A percentile compares a stretch with the other conserved stretches of the same genome.
These are phyloP conservation scores for Theobroma grandiflorum DNA, from an alignment of 441 rosid genomes.

Conservation along the genomic window DNA sequence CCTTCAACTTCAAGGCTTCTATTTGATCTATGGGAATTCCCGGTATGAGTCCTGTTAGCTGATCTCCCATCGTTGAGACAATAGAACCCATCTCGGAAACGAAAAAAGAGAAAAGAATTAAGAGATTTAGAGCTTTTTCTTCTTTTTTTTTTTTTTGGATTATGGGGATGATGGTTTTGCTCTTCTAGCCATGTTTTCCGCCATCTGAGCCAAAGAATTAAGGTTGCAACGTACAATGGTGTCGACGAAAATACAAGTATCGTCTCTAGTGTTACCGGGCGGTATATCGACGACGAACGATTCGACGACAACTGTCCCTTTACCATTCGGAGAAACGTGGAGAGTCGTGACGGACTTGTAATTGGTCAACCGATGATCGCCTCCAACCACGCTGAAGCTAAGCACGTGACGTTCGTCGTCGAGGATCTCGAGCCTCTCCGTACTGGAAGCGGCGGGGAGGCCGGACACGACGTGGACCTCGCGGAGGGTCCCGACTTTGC, in stretches of 20 bases:
- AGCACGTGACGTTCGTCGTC: constrained; percentile 80
- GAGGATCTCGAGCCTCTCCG: constrained; percentile 77
- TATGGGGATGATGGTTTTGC: neutral
- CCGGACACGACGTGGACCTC: constrained; percentile 80
- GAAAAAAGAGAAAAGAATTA: constrained; percentile 19
- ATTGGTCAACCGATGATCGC: constrained; percentile 77
- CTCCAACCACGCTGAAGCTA: constrained; percentile 81
- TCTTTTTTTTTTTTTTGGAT: neutral
- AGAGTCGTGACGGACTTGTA: constrained; percentile 80
- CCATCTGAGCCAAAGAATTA: constrained; percentile 72
- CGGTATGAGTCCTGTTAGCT: neutral
- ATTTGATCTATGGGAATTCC: constrained; percentile 30
- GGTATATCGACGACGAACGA: constrained; percentile 89
- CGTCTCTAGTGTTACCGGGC: constrained; percentile 71
- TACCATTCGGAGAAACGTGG: constrained; percentile 48
- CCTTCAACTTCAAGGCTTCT: neutral
- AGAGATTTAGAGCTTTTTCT: neutral
- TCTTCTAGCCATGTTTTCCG: constrained; percentile 52
- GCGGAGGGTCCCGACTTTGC: constrained; percentile 66
- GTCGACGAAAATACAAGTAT: constrained; percentile 68
- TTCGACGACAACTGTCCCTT: constrained; percentile 67
- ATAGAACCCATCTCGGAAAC: constrained; percentile 22
- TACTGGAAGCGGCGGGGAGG: constrained; percentile 71
- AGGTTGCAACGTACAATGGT: constrained; percentile 81
- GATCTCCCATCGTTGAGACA: neutral